Evolutionary conservation across 352 stramenopile species (phyloP).

Genomic region (Pythium brachiatum): DNA sequence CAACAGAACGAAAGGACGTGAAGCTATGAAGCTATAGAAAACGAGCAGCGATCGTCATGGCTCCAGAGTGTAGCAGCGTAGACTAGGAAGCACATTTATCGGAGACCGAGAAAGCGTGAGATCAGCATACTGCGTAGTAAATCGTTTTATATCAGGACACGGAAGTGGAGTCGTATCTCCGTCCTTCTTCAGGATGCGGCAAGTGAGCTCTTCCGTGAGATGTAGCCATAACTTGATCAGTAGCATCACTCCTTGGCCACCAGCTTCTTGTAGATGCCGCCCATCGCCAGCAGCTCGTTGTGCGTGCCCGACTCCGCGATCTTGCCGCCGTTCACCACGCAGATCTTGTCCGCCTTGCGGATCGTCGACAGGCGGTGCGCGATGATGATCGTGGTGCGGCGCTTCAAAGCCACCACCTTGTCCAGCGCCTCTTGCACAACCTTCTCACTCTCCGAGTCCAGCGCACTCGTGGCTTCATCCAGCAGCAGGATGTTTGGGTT

Average conservation of each 20-base stretch:
- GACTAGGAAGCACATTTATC: no score
- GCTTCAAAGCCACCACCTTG: constrained; percentile 25
- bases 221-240: background rate
- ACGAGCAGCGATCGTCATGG: no score
- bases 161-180: no score
- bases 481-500: constrained; percentile 42
- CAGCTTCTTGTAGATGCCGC: constrained; percentile 46
- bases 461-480: constrained; percentile 46
- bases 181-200: no score
- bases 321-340: constrained; percentile 29
- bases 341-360: constrained; percentile 44
- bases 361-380: constrained; percentile 52
- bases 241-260: constrained; percentile 2
- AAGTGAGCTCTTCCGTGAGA: background rate
- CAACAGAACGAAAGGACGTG: no score
- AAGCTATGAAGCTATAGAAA: no score
- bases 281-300: constrained; percentile 48
- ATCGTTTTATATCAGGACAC: no score
- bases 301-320: constrained; percentile 40
- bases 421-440: constrained; percentile 43
- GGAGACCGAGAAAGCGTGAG: no score
- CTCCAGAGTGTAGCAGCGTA: no score
- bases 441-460: constrained; percentile 45
- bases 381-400: constrained; percentile 63
- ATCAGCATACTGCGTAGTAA: no score